These are phyloP conservation scores for Boletus eberwhitei DNA, from an alignment of 768 basidiomycete genomes.

Conservation along the genomic window DNA sequence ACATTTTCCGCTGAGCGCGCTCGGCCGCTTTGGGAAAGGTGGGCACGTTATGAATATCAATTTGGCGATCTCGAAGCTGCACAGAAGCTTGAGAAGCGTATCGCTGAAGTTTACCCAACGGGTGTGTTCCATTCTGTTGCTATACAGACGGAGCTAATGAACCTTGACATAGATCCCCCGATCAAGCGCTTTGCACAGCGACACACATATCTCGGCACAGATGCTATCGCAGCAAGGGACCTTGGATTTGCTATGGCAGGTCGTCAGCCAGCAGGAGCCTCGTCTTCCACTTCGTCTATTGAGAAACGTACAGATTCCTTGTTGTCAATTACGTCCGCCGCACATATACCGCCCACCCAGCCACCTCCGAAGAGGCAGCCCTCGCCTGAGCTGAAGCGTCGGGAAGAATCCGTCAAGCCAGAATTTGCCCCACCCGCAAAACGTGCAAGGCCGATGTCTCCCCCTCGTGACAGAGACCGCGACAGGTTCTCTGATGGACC, in stretches of 20 bases:
- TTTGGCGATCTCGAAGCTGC: conserved; percentile 90
- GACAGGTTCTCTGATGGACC: conserved; percentile 38
- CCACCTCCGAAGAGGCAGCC: conserved; percentile 30
- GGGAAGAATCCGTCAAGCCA: conserved; percentile 40
- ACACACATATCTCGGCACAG: conserved; percentile 67
- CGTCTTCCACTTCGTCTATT: conserved; percentile 21
- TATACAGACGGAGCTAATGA: background rate
- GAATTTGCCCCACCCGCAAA: conserved; percentile 41
- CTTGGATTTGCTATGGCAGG: conserved; percentile 69
- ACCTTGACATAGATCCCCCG: conserved; percentile 59
- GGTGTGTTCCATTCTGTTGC: conserved; percentile 44
- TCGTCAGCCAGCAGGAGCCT: conserved; percentile 23
- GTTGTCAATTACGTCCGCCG: conserved; percentile 30
- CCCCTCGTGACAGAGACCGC: conserved; percentile 49
- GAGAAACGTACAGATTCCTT: conserved; percentile 37
- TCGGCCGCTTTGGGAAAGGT: conserved; percentile 89
- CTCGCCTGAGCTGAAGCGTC: conserved; percentile 37
- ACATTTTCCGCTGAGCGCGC: conserved; percentile 77
- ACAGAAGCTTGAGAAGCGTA: conserved; percentile 85
- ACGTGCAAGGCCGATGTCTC: conserved; percentile 45
- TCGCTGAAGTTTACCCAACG: conserved; percentile 81
- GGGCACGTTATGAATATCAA: conserved; percentile 93
- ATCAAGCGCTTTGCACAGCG: conserved; percentile 90
- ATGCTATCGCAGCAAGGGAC: conserved; percentile 86
- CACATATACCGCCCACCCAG: conserved; percentile 24